Evolutionary conservation across 805 yeast genomes (phyloP).

Genomic region (Sugiyamaella chiloensis): DNA sequence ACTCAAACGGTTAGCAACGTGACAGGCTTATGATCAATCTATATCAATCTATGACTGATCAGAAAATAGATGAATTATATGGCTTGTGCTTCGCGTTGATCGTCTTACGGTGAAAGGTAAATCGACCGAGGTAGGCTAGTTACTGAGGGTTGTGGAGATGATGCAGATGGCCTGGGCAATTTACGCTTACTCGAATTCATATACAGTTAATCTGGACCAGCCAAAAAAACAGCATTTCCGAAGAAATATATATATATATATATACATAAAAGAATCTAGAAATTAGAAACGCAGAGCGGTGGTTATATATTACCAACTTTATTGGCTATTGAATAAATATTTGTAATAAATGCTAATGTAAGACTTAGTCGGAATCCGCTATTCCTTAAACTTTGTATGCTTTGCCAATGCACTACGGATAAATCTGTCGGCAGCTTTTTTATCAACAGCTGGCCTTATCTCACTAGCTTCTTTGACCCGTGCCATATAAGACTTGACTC

Average conservation of each 20-base stretch:
- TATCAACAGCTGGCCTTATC: conserved; percentile 28
- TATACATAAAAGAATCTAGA: not conserved
- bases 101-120: too few species aligned
- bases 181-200: too few species aligned
- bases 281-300: too few species aligned
- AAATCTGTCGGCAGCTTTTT: conserved; percentile 45
- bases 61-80: too few species aligned
- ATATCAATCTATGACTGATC: too few species aligned
- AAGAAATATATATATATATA: too few species aligned
- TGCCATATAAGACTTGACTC: conserved; percentile 67
- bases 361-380: not conserved
- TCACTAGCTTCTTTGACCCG: conserved; percentile 41
- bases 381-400: not conserved
- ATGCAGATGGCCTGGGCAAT: not conserved
- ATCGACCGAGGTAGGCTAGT: conserved; percentile 1
- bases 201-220: too few species aligned
- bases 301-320: too few species aligned
- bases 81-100: too few species aligned
- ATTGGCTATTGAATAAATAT: not conserved
- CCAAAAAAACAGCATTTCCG: too few species aligned
- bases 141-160: conserved; percentile 2
- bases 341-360: not conserved
- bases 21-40: too few species aligned
- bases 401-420: conserved; percentile 39
- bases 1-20: too few species aligned